Percentiles rank a stretch among this genome's conserved stretches.
Conservation (phyloP, 2,329 filamentous ascomycete genomes). For the Parasarocladium wereldwijsianum region DNA sequence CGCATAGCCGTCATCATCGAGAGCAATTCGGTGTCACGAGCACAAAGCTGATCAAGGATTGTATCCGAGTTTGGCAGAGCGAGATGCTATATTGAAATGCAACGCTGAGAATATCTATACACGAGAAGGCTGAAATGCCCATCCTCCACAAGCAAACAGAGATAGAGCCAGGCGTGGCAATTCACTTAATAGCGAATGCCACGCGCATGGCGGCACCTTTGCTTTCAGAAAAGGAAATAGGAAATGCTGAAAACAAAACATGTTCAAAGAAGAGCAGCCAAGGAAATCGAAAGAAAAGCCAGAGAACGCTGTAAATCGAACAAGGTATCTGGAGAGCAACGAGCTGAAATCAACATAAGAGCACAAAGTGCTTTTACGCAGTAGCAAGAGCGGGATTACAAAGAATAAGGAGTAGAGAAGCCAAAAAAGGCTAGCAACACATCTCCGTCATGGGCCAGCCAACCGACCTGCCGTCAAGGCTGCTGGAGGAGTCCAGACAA, state of each 20-base stretch:
- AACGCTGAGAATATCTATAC: slow-evolving; percentile 5
- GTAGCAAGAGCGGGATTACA: slow-evolving; percentile 1
- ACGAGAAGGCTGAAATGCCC: not conserved
- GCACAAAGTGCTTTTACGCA: too few relatives aligned
- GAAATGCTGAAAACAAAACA: not conserved
- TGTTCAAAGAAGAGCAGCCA: slow-evolving; percentile 1
- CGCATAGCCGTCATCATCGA: too few relatives aligned
- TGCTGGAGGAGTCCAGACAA: too few relatives aligned
- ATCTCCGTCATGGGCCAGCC: slow-evolving; percentile 36
- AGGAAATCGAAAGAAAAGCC: slow-evolving; percentile 1
- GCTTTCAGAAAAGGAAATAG: slow-evolving; percentile 1
- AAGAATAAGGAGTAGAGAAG: slow-evolving; percentile 3
- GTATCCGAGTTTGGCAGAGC: slow-evolving; percentile 5
- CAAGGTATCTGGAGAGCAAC: slow-evolving; percentile 16
- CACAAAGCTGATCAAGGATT: too few relatives aligned
- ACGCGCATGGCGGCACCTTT: too few relatives aligned
- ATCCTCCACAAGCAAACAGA: too few relatives aligned
- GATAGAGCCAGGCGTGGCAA: too few relatives aligned
- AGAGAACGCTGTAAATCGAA: slow-evolving; percentile 35
- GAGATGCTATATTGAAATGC: slow-evolving; percentile 3
- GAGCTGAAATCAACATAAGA: slow-evolving; percentile 1
- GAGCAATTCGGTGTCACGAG: too few relatives aligned
- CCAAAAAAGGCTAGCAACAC: slow-evolving; percentile 23
- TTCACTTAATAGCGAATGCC: too few relatives aligned
- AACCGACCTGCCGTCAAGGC: slow-evolving; percentile 25